phyloP scores from a whole-genome alignment of 2,329 filamentous ascomycete genomes.

The Dothistroma pini region DNA sequence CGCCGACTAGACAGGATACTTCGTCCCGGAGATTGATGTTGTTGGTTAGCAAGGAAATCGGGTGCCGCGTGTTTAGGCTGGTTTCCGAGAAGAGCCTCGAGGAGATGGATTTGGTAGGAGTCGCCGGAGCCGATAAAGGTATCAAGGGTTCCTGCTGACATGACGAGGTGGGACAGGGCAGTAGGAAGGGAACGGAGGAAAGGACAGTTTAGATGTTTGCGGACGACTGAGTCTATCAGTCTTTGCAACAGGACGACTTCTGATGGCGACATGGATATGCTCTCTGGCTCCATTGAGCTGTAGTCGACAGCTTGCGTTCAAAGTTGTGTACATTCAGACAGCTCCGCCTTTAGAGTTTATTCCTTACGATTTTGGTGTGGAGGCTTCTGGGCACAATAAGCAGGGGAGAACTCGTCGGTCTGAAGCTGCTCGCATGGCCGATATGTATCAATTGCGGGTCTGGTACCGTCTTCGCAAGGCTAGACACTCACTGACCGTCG shows the following conservation, averaged over 20 bases:
- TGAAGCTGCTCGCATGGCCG: too few relatives aligned
- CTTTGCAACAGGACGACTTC: background rate
- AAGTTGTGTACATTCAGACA: background rate
- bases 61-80: slow-evolving; percentile 12
- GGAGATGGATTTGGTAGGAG: slow-evolving; percentile 16
- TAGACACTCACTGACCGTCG: slow-evolving; percentile 23
- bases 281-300: background rate
- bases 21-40: slow-evolving; percentile 17
- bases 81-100: slow-evolving; percentile 12
- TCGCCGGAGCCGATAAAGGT: slow-evolving; percentile 12
- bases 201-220: background rate
- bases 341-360: background rate
- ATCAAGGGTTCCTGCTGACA: slow-evolving; percentile 1
- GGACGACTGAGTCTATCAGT: too few relatives aligned
- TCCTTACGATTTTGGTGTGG: too few relatives aligned
- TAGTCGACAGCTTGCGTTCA: background rate
- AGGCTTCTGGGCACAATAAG: too few relatives aligned
- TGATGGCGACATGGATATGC: background rate
- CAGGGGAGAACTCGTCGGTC: too few relatives aligned
- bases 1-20: slow-evolving; percentile 12
- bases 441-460: too few relatives aligned
- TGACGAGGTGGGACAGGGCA: background rate
- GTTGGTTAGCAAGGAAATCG: slow-evolving; percentile 11
- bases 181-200: background rate
- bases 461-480: too few relatives aligned